phyloP scores from a whole-genome alignment of 2,329 filamentous ascomycete genomes.

The Coniochaeta sp. region DNA sequence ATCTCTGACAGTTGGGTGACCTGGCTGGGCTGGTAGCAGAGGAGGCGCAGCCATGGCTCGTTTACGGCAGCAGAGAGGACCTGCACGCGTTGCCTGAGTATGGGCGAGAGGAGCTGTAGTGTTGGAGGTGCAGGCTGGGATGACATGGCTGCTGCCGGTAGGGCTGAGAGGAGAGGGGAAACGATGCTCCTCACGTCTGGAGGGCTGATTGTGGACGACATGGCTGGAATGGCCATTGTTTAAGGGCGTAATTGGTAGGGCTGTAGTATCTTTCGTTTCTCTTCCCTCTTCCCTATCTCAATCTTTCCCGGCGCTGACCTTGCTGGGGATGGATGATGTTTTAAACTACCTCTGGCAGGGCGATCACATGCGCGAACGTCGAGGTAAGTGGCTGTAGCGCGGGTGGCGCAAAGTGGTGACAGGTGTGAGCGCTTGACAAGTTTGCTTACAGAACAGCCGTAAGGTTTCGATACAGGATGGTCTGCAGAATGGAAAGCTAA shows the following conservation, averaged over 20 bases:
- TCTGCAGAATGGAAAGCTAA: no score
- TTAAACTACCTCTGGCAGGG: neutral
- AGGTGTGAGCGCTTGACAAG: no score
- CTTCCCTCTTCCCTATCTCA: neutral
- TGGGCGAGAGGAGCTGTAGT: slow-evolving; percentile 55
- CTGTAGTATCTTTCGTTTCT: neutral
- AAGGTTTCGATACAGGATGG: neutral
- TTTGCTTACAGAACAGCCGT: neutral
- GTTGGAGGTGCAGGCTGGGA: slow-evolving; percentile 47
- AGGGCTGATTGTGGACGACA: slow-evolving; percentile 24
- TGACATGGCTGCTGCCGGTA: slow-evolving; percentile 52
- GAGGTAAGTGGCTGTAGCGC: neutral
- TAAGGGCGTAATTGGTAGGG: neutral
- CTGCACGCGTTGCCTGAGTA: slow-evolving; percentile 58
- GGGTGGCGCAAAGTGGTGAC: neutral
- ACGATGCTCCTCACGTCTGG: slow-evolving; percentile 42
- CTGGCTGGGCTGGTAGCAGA: slow-evolving; percentile 58
- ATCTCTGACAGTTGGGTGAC: slow-evolving; percentile 51
- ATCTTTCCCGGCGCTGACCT: neutral
- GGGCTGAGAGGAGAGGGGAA: slow-evolving; percentile 48
- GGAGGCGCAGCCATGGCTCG: slow-evolving; percentile 66
- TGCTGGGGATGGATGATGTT: neutral
- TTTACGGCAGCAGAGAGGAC: slow-evolving; percentile 51
- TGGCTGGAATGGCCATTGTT: slow-evolving; percentile 3
- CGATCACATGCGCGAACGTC: neutral